Percentiles rank a stretch among this genome's conserved stretches.
These are phyloP conservation scores for Colletotrichum phormii DNA, from an alignment of 2,329 filamentous ascomycete species.

Conservation along the genomic window DNA sequence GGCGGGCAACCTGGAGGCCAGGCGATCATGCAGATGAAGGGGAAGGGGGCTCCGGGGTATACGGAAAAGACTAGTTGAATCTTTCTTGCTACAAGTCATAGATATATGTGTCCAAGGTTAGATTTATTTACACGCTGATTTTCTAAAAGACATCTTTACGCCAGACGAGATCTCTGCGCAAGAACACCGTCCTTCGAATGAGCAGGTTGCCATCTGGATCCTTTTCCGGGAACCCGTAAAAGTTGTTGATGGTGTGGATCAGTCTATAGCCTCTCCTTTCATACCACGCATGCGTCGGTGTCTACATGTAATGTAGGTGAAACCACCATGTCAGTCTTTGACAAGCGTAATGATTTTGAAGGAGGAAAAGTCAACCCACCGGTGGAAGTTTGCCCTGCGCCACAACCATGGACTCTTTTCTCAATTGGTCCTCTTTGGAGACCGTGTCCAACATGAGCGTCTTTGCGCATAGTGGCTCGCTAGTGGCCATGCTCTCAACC, in stretches of 20 bases:
- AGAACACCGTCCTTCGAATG: slow-evolving; percentile 15
- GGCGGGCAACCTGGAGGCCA: slow-evolving; percentile 29
- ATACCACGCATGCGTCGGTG: slow-evolving; percentile 46
- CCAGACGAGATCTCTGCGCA: slow-evolving; percentile 18
- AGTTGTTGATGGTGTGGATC: slow-evolving; percentile 38
- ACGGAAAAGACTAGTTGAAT: neutral
- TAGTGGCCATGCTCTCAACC: slow-evolving; percentile 42
- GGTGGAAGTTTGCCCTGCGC: neutral
- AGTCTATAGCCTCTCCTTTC: slow-evolving; percentile 42
- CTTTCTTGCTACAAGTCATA: neutral
- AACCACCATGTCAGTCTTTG: neutral
- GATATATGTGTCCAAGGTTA: neutral
- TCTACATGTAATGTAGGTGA: slow-evolving; percentile 23
- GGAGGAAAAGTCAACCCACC: neutral
- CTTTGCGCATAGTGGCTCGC: slow-evolving; percentile 40
- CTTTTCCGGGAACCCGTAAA: slow-evolving; percentile 26
- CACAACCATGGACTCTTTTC: neutral
- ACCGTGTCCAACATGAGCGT: slow-evolving; percentile 44
- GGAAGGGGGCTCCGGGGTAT: slow-evolving; percentile 33
- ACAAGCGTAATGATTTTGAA: rapidly evolving
- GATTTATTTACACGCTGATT: neutral
- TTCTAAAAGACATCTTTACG: neutral
- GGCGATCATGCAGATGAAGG: slow-evolving; percentile 40
- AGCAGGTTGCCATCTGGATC: slow-evolving; percentile 19
- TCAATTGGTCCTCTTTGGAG: slow-evolving; percentile 39